These are phyloP conservation scores for Salmacisia buchloeana DNA, from an alignment of 1,284 basidiomycete species.

Conservation along the genomic window DNA sequence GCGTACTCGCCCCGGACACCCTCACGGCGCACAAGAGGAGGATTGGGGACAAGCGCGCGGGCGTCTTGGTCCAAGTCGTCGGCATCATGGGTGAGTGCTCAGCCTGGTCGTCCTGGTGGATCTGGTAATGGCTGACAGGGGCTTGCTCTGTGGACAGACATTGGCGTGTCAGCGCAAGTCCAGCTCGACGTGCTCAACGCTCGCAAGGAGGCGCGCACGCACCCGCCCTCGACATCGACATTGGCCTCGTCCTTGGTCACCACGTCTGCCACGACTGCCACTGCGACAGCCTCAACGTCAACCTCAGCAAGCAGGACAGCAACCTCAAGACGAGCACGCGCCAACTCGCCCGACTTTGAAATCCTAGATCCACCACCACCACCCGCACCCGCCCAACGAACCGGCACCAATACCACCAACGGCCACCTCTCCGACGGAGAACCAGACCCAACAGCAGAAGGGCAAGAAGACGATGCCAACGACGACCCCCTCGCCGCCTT, in stretches of 20 bases:
- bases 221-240: too few relatives aligned
- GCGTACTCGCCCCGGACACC: not conserved
- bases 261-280: not conserved
- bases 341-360: too few relatives aligned
- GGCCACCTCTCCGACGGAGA: not conserved
- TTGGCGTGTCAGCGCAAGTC: not conserved
- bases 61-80: not conserved
- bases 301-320: too few relatives aligned
- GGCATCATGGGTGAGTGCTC: slow-evolving; percentile 4
- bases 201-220: not conserved
- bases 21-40: not conserved
- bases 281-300: not conserved
- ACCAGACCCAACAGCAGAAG: too few relatives aligned
- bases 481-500: slow-evolving; percentile 2
- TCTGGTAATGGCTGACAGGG: not conserved
- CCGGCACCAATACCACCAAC: not conserved
- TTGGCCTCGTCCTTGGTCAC: too few relatives aligned
- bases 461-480: not conserved
- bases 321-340: too few relatives aligned
- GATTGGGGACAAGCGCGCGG: not conserved
- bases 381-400: not conserved
- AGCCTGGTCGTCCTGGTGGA: not conserved
- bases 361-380: too few relatives aligned
- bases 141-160: not conserved
- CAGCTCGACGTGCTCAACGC: slow-evolving; percentile 1